Conservation (phyloP, 495 filamentous ascomycete genomes). For the Podospora australis region DNA sequence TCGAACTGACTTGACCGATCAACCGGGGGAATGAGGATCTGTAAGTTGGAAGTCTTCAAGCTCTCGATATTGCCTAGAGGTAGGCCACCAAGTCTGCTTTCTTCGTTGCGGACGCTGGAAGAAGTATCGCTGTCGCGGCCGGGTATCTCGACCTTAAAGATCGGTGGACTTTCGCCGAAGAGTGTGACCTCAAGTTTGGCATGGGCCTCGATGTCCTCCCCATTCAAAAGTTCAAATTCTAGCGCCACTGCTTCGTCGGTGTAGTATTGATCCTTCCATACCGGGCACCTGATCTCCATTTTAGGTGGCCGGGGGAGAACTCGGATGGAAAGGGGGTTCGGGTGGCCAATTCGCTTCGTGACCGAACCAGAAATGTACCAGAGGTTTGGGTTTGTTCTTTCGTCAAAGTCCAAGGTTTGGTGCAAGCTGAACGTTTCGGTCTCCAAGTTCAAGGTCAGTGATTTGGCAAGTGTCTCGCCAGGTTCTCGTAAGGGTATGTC, state of each 20-base stretch:
- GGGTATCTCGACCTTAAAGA: conserved; percentile 36
- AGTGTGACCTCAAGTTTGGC: conserved; percentile 62
- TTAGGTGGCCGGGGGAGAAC: conserved; percentile 90
- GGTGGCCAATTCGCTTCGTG: conserved; percentile 42
- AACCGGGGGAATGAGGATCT: conserved; percentile 45
- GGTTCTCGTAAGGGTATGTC: conserved; percentile 71
- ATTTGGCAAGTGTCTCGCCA: conserved; percentile 62
- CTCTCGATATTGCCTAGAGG: conserved; percentile 44
- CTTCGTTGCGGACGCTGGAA: conserved; percentile 22
- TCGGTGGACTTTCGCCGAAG: conserved; percentile 53
- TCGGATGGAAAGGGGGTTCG: conserved; percentile 48
- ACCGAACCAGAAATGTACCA: conserved; percentile 52
- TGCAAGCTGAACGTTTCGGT: conserved; percentile 62
- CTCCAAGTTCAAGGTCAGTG: conserved; percentile 55
- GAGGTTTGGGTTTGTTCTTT: conserved; percentile 30
- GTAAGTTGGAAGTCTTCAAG: conserved; percentile 31
- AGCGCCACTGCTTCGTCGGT: conserved; percentile 68
- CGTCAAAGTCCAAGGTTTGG: conserved; percentile 51
- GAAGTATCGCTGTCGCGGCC: conserved; percentile 25
- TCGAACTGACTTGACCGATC: conserved; percentile 55
- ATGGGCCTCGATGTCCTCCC: conserved; percentile 73
- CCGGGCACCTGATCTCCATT: conserved; percentile 62
- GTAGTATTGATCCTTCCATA: conserved; percentile 66
- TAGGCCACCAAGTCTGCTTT: conserved; percentile 29
- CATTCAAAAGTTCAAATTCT: conserved; percentile 66